Conservation (phyloP, 352 stramenopile genomes). For the Globisporangium abappressorium region DNA sequence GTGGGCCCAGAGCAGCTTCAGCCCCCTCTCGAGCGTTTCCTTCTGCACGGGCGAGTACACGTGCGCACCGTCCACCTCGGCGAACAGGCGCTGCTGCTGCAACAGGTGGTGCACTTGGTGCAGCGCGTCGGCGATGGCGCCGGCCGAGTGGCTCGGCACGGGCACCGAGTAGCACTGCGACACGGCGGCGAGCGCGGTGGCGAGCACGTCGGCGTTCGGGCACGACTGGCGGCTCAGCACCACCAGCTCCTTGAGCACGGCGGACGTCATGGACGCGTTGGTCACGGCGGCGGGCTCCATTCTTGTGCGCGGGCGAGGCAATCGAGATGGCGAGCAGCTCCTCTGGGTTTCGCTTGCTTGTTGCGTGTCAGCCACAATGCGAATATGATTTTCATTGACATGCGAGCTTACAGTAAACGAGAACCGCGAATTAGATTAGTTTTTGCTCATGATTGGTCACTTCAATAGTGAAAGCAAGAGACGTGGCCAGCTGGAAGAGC, state of each 20-base stretch:
- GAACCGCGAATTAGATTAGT: no score
- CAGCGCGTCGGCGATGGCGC: constrained; percentile 37
- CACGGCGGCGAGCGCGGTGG: constrained; percentile 32
- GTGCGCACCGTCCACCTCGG: constrained; percentile 1
- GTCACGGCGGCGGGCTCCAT: constrained; percentile 2
- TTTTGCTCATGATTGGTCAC: no score
- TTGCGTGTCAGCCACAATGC: not conserved
- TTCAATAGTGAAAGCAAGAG: no score
- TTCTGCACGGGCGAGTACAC: constrained; percentile 28
- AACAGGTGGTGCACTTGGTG: constrained; percentile 35
- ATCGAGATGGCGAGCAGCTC: not conserved
- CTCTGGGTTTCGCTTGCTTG: not conserved
- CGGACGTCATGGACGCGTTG: constrained; percentile 10
- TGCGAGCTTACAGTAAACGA: no score
- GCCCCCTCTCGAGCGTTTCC: constrained; percentile 28
- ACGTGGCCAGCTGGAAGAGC: no score
- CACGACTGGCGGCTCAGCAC: constrained; percentile 14
- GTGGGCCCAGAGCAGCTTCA: constrained; percentile 58
- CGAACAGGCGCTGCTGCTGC: constrained; percentile 40
- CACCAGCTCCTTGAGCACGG: constrained; percentile 19
- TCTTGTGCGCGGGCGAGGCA: not conserved
- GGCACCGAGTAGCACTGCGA: constrained; percentile 49
- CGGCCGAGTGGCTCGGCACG: constrained; percentile 34
- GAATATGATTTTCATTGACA: not conserved
- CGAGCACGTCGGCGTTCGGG: constrained; percentile 34